Evolutionary conservation across 495 filamentous ascomycete species (phyloP), one percentile per base, ranked within the genome.

Genomic region (Cercophora sp.): DNA sequence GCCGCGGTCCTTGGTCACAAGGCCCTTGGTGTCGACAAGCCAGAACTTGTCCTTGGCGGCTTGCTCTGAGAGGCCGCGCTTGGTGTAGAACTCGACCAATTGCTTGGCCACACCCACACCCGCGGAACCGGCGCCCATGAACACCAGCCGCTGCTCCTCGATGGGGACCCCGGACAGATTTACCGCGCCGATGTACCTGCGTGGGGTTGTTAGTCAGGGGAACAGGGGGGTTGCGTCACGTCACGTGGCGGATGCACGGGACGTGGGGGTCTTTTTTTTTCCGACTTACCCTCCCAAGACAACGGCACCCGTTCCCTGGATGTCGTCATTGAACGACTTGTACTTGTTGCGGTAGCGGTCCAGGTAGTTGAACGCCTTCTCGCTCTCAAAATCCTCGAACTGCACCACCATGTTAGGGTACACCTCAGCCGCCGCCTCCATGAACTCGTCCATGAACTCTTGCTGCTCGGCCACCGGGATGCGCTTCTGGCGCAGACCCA

Each of bases 271-370:
- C 9, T 4, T 20, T n/a, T n/a, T 32, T 32, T 32, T 13, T 32
- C 29, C 31, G 26, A 69, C 77, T 70, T 70, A 81, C 75, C 93
- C 93, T 32, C 81, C 91, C 34, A 97, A 79, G 52, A 97, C 89
- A 56, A 98, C 93, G 55, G 93, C 91, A 54, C 93, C 93, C 60
- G 93, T 98, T 61, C 93, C 93, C 78, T 97, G 93, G 64, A 98
- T 92, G 63, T 98, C 93, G 63, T 98, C 93, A 64, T 98, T 98
- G 81, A 98, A 98, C 75, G 87, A 92, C 66, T 90, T 94, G 74
- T 94, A 91, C 45, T 76, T 81, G 59, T 87, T 80, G 40, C 85
- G 85, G 68, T 96, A 97, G 37, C 90, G 81, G 67, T 95, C 85
- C 34, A 98, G 79, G 42, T 92, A 89, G 50, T 89, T 87, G 82